Percentiles rank a stretch among this genome's conserved stretches.
Evolutionary conservation across 805 yeast genomes (phyloP).

Genomic region (Nakazawaea populi): DNA sequence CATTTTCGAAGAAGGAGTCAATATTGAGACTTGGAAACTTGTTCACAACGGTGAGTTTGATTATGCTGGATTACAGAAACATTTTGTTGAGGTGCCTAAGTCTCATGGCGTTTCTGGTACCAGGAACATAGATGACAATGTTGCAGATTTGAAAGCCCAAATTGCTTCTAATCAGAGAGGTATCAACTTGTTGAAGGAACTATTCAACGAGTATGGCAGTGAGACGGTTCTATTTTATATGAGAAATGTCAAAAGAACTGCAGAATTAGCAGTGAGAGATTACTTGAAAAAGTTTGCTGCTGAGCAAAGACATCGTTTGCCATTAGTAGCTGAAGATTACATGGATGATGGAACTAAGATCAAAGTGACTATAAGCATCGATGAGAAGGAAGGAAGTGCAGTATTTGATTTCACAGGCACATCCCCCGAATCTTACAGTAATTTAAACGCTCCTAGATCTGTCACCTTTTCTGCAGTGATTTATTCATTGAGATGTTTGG

Average conservation of each 20-base stretch:
- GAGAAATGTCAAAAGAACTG: constrained; percentile 39
- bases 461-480: constrained; percentile 46
- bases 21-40: constrained; percentile 33
- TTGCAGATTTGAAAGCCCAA: constrained; percentile 43
- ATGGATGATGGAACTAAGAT: constrained; percentile 49
- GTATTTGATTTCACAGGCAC: constrained; percentile 43
- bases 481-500: constrained; percentile 42
- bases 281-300: constrained; percentile 30
- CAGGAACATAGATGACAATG: constrained; percentile 41
- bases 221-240: constrained; percentile 40
- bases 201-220: constrained; percentile 37
- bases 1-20: constrained; percentile 38
- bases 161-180: constrained; percentile 51
- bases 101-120: constrained; percentile 46
- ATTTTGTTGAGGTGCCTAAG: constrained; percentile 38
- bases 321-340: constrained; percentile 36
- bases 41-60: constrained; percentile 32
- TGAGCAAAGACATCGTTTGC: constrained; percentile 28
- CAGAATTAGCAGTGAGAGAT: constrained; percentile 39
- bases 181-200: constrained; percentile 33
- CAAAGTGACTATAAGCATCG: constrained; percentile 32
- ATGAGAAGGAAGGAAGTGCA: constrained; percentile 29
- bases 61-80: constrained; percentile 31
- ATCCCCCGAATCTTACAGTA: constrained; percentile 41
- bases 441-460: constrained; percentile 46